Conservation (phyloP, 106 monocot genomes). For the Narthecium ossifragum region DNA sequence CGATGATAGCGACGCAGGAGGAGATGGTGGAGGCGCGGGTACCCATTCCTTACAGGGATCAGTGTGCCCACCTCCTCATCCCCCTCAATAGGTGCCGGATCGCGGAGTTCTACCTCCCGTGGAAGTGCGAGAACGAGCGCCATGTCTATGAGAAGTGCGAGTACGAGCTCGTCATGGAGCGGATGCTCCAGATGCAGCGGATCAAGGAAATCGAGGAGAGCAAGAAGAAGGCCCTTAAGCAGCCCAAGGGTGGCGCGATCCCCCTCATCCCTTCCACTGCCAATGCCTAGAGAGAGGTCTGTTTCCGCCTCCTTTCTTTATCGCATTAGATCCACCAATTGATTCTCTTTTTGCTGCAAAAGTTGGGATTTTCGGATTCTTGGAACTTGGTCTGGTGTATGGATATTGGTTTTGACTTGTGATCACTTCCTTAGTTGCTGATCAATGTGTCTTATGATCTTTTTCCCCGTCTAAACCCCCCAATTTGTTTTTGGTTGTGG, state of each 20-base stretch:
- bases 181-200: conserved; percentile 99
- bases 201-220: conserved; percentile 70
- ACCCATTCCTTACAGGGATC: conserved; percentile 80
- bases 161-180: conserved; percentile 99
- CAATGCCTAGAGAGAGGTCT: too few species aligned
- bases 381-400: too few species aligned
- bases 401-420: too few species aligned
- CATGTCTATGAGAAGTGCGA: conserved; percentile 98
- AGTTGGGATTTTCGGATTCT: too few species aligned
- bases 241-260: conserved; percentile 21
- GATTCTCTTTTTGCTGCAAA: too few species aligned
- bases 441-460: too few species aligned
- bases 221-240: conserved; percentile 33
- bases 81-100: conserved; percentile 94
- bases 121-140: conserved; percentile 94
- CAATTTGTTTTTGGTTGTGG: too few species aligned
- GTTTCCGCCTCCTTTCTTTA: too few species aligned
- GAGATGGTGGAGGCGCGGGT: conserved; percentile 81
- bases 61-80: conserved; percentile 99
- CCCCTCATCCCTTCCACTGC: conserved; percentile 74
- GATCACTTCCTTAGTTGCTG: too few species aligned
- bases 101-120: conserved; percentile 88
- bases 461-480: too few species aligned
- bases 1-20: conserved; percentile 86
- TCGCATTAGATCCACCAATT: too few species aligned